Percentiles rank a stretch among this genome's conserved stretches.
Conservation (phyloP, 2,329 filamentous ascomycete species). For the Diaporthe eres region DNA sequence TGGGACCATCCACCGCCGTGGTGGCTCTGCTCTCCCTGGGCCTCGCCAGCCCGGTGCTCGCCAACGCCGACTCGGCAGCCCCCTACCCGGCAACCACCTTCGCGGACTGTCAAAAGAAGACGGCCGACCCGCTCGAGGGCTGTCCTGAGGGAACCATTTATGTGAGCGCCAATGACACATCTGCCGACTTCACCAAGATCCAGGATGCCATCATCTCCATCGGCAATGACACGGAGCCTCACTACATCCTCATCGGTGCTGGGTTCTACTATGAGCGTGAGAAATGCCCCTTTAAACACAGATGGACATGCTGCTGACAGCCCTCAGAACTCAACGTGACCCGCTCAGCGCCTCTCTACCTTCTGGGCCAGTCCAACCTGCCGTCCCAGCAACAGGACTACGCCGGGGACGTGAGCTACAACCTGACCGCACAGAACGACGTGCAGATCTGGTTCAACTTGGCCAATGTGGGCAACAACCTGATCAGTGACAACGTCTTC, state of each 20-base stretch:
- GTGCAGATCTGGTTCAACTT: slow-evolving; percentile 72
- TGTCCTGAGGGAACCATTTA: slow-evolving; percentile 58
- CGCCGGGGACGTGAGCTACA: slow-evolving; percentile 58
- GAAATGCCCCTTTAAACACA: not conserved
- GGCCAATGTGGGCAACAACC: slow-evolving; percentile 62
- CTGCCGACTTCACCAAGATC: slow-evolving; percentile 56
- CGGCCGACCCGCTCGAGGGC: slow-evolving; percentile 52
- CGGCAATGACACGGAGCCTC: slow-evolving; percentile 57
- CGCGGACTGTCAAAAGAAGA: slow-evolving; percentile 51
- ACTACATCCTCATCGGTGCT: slow-evolving; percentile 71
- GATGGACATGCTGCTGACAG: not conserved
- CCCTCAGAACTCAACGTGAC: slow-evolving; percentile 71
- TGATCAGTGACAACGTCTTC: slow-evolving; percentile 71
- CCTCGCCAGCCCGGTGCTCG: slow-evolving; percentile 38
- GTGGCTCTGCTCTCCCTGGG: slow-evolving; percentile 39
- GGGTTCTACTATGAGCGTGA: slow-evolving; percentile 71
- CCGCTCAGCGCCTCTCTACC: slow-evolving; percentile 70
- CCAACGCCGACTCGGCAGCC: slow-evolving; percentile 35
- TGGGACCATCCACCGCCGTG: slow-evolving; percentile 30
- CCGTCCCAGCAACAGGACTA: slow-evolving; percentile 53
- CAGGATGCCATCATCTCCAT: slow-evolving; percentile 58
- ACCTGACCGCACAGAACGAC: slow-evolving; percentile 55
- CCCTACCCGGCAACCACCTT: slow-evolving; percentile 48
- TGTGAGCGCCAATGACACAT: slow-evolving; percentile 53
- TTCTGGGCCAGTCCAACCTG: slow-evolving; percentile 69